Evolutionary conservation across 1,284 basidiomycete species (phyloP).

Genomic region (Jaminaea rosea): DNA sequence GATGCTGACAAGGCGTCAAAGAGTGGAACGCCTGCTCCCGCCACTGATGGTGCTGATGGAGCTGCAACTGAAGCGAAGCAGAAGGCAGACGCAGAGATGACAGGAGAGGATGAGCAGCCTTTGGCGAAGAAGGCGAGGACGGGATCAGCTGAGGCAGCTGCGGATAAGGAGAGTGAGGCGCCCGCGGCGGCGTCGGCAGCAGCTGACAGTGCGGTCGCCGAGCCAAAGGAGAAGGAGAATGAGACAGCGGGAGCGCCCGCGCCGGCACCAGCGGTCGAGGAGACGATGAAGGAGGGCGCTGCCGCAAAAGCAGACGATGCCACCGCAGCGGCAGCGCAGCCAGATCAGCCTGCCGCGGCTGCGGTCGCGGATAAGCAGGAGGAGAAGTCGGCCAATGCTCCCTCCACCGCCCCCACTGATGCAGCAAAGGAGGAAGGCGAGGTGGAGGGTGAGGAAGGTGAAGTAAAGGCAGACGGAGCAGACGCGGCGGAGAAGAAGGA

Average conservation of each 20-base stretch:
- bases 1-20: background rate
- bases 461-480: background rate
- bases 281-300: background rate
- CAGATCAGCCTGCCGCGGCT: background rate
- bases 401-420: background rate
- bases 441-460: background rate
- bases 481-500: too few relatives aligned
- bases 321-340: background rate
- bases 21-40: background rate
- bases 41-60: background rate
- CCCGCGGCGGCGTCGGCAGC: background rate
- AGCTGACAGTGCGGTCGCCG: too few relatives aligned
- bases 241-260: slow-evolving; percentile 3
- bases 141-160: background rate
- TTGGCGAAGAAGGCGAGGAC: background rate
- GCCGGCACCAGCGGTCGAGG: background rate
- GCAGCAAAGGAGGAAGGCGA: background rate
- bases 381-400: background rate
- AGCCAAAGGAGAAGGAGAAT: too few relatives aligned
- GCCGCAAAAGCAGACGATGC: background rate
- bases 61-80: background rate
- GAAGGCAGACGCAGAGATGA: too few relatives aligned
- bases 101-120: too few relatives aligned
- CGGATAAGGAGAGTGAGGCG: background rate
- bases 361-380: background rate